Evolutionary conservation across 2,329 filamentous ascomycete species (phyloP), one percentile per base, ranked within the genome.

Genomic region (Trichoderma citrinoviride): DNA sequence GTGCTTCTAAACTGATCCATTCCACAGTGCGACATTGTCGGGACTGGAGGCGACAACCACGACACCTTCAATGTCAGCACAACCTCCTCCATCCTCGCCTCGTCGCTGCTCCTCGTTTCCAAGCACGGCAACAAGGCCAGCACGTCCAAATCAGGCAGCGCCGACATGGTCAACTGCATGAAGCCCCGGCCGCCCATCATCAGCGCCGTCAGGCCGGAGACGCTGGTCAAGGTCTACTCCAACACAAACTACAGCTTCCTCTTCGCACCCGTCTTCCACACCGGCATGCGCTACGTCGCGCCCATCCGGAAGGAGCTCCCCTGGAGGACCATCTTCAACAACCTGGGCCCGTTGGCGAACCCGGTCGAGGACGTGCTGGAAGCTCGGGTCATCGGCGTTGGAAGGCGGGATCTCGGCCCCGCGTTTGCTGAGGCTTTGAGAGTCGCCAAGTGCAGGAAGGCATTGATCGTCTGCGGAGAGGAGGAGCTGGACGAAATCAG

Each of bases 31-130:
- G 95, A 99, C 77, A 98, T 99, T 75, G 95, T 99, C 65, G 95
- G 95, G 70, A 99, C 95, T 7, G 95, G 95, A 70, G 95, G 95
- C 73, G 95, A 99, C 80, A 90, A 90, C 21, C 93, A 98, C 83
- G 92, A 96, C 77, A 99, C 95, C 40, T 99, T 97, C 87, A 99
- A 99, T 77, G 94, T 99, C 75, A 95, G 90, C 71, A 99, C 95
- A 5, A 97, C 95, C 7, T 87, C 95, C 2, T 97, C 93, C 19
- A 97, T 99, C 73, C 82, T 99, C 55, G 92, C 92, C 53, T 96
- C 93, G 6, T 88, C 93, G 5, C 82, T 96, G 29, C 85, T 99
- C 41, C 84, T 96, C 72, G 84, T 97, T 65, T 92, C 91, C 69
- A 99, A 99, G 80, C 95, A 99, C 79, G 95, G 95, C 69, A 99